phyloP scores from a whole-genome alignment of 768 basidiomycete genomes.

The Rhizopogon sp. region DNA sequence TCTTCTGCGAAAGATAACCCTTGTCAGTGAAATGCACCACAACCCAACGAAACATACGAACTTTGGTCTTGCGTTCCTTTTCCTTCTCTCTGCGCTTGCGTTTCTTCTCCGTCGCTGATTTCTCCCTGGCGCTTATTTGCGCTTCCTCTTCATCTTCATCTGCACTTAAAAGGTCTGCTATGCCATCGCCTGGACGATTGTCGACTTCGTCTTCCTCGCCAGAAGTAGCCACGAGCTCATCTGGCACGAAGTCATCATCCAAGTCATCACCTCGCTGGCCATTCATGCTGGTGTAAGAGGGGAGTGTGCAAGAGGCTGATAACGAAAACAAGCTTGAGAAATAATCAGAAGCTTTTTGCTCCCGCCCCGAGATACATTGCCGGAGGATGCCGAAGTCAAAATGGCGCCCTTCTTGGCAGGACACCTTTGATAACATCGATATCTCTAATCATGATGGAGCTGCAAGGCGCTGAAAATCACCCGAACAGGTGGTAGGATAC shows the following conservation, averaged over 20 bases:
- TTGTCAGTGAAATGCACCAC: conserved; percentile 5
- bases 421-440: no score
- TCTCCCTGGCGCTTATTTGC: conserved; percentile 16
- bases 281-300: conserved; percentile 17
- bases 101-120: conserved; percentile 45
- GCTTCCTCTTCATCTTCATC: conserved; percentile 39
- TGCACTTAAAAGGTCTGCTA: conserved; percentile 37
- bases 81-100: conserved; percentile 71
- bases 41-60: conserved; percentile 18
- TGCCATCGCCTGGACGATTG: conserved; percentile 28
- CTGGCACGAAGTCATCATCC: conserved; percentile 74
- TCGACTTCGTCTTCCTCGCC: conserved; percentile 44
- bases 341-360: not conserved
- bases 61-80: conserved; percentile 71
- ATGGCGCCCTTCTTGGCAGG: no score
- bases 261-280: conserved; percentile 67
- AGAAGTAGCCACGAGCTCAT: conserved; percentile 61
- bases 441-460: no score
- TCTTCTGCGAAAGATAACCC: conserved; percentile 41
- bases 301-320: conserved; percentile 1
- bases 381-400: not conserved
- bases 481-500: no score
- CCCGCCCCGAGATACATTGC: not conserved
- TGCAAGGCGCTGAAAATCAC: no score
- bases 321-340: not conserved